These are phyloP conservation scores for Tricholoma bakamatsutake DNA, from an alignment of 768 basidiomycete genomes.

Conservation along the genomic window DNA sequence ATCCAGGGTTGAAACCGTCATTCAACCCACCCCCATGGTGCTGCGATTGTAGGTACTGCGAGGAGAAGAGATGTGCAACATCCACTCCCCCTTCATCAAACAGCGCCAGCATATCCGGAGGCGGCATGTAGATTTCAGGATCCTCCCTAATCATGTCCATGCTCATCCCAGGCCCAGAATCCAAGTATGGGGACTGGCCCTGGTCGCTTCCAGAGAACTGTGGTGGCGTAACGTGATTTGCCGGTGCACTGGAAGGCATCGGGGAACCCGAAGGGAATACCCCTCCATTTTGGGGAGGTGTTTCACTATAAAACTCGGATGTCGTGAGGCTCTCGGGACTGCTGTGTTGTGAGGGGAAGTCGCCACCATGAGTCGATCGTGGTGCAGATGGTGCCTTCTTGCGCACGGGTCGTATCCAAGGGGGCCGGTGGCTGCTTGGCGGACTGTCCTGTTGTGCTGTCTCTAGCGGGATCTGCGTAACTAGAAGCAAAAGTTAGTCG, in stretches of 20 bases:
- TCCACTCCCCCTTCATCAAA: conserved; percentile 47
- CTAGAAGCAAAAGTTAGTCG: conserved; percentile 25
- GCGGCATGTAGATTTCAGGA: conserved; percentile 48
- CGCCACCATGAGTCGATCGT: conserved; percentile 37
- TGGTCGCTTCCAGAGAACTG: conserved; percentile 11
- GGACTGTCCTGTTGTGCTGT: conserved; percentile 47
- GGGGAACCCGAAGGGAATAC: conserved; percentile 18
- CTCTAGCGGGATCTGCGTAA: conserved; percentile 85
- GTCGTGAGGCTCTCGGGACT: conserved; percentile 66
- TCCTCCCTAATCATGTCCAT: conserved; percentile 46
- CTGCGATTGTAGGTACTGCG: conserved; percentile 22
- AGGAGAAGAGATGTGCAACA: conserved; percentile 24
- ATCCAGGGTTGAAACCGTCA: conserved; percentile 22
- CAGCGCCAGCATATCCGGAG: conserved; percentile 56
- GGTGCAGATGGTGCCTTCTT: conserved; percentile 58
- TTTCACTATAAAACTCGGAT: conserved; percentile 58
- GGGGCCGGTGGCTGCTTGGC: conserved; percentile 50
- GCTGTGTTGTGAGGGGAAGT: conserved; percentile 43
- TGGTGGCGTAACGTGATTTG: conserved; percentile 4
- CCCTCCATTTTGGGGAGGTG: conserved; percentile 25
- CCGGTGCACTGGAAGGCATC: conserved; percentile 4
- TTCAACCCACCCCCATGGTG: conserved; percentile 11
- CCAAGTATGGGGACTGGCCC: conserved; percentile 27
- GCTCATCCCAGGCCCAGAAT: conserved; percentile 24
- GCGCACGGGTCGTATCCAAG: conserved; percentile 87